A percentile compares a stretch with the other conserved stretches of the same genome.
These are phyloP conservation scores for Trichoderma koningiopsis DNA, from an alignment of 2,329 filamentous ascomycete genomes.

Conservation along the genomic window DNA sequence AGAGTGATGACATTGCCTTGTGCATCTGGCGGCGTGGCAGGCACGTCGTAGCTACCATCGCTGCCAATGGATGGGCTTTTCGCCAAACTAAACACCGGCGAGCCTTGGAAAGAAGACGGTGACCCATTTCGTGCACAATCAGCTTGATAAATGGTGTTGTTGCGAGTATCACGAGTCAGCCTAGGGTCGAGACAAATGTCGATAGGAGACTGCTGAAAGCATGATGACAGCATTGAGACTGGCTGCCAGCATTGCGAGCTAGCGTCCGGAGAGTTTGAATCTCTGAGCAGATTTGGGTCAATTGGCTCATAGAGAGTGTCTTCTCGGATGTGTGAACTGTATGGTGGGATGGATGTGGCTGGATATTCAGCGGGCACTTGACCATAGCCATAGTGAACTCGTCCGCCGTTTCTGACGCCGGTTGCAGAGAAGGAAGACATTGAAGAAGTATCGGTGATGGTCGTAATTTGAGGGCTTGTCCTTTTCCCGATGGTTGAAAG, in stretches of 20 bases:
- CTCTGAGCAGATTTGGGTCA: background rate
- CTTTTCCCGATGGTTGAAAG: background rate
- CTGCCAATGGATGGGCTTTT: slow-evolving; percentile 20
- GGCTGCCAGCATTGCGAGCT: background rate
- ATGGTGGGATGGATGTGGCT: background rate
- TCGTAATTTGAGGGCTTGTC: background rate
- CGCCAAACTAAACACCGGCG: slow-evolving; percentile 8
- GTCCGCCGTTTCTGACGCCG: background rate
- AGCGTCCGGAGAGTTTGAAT: background rate
- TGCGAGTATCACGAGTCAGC: background rate
- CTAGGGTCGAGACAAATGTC: background rate
- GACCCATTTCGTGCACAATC: background rate
- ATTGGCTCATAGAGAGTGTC: slow-evolving; percentile 7
- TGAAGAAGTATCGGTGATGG: background rate
- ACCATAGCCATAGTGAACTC: background rate
- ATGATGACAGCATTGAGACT: background rate
- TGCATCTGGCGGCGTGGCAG: slow-evolving; percentile 20
- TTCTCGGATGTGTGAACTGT: background rate
- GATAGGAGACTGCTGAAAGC: background rate
- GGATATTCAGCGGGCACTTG: background rate
- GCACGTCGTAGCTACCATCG: slow-evolving; percentile 6
- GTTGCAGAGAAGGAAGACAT: background rate
- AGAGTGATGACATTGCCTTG: background rate
- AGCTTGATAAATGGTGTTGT: background rate
- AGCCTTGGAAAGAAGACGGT: slow-evolving; percentile 5